These are phyloP conservation scores for Quercus lobata DNA, from an alignment of 331 rosid genomes.

Conservation along the genomic window DNA sequence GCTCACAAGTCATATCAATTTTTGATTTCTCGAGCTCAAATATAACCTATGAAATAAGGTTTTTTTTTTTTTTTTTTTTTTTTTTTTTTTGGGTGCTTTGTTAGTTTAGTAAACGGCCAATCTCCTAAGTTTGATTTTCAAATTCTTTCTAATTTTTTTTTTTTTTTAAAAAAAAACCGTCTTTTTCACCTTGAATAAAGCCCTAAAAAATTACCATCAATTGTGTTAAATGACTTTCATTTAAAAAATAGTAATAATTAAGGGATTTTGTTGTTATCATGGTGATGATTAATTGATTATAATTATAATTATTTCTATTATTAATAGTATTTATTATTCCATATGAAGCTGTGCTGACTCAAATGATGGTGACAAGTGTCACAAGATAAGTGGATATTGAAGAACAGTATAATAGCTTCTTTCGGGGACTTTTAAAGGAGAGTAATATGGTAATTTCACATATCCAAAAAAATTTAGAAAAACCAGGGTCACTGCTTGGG, in stretches of 20 bases:
- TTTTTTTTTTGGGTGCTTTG: neutral
- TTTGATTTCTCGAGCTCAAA: neutral
- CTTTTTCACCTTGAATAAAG: no score
- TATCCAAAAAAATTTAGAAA: neutral
- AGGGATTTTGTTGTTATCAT: no score
- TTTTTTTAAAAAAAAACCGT: no score
- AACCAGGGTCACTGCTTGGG: neutral
- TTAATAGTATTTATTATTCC: no score
- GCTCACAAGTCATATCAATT: no score
- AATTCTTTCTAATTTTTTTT: neutral
- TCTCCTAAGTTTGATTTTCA: neutral
- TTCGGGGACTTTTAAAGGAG: neutral
- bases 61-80: no score
- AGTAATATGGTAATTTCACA: neutral
- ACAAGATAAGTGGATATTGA: neutral
- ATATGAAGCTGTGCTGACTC: neutral
- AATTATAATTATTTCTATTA: no score
- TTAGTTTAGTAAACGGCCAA: neutral
- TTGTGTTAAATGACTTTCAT: no score
- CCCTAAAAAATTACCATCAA: no score
- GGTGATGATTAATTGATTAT: no score
- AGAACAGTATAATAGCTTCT: neutral
- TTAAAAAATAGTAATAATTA: no score
- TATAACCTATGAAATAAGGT: neutral
- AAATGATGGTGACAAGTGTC: conserved; percentile 1